Evolutionary conservation across 2,329 filamentous ascomycete species (phyloP).

Genomic region (Mariannaea elegans): DNA sequence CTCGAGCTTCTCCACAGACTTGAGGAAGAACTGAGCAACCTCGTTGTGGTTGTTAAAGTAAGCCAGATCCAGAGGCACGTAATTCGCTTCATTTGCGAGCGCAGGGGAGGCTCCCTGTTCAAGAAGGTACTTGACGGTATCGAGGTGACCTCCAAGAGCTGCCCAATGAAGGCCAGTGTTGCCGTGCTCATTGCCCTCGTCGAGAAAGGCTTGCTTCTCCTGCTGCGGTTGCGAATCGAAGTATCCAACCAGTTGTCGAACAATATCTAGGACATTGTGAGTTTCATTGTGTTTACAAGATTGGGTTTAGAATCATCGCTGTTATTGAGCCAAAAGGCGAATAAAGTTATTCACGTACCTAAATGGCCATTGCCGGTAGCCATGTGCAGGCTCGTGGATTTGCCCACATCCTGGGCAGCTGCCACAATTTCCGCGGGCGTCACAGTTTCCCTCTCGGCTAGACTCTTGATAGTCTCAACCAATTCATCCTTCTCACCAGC

Average conservation of each 20-base stretch:
- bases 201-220: constrained; percentile 64
- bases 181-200: constrained; percentile 79
- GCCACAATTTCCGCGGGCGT: constrained; percentile 71
- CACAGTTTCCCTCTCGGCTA: constrained; percentile 69
- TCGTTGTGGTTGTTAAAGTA: constrained; percentile 74
- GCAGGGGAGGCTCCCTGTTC: constrained; percentile 80
- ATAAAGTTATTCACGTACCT: constrained; percentile 65
- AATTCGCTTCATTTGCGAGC: constrained; percentile 83
- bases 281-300: neutral
- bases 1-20: constrained; percentile 58
- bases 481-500: constrained; percentile 79
- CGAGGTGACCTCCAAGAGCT: constrained; percentile 85
- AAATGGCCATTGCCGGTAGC: constrained; percentile 89
- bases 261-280: constrained; percentile 50
- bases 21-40: constrained; percentile 69
- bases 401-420: constrained; percentile 76
- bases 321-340: too few species aligned
- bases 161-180: constrained; percentile 97
- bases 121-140: constrained; percentile 80
- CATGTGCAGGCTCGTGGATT: constrained; percentile 89
- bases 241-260: constrained; percentile 53
- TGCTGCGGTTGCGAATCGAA: constrained; percentile 52
- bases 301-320: too few species aligned
- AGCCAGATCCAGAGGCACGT: constrained; percentile 80
- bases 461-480: constrained; percentile 61